Evolutionary conservation across 192 early-diverging fungal genomes (phyloP), one percentile per base, ranked within the genome.

Genomic region (Coemansia pectinata): DNA sequence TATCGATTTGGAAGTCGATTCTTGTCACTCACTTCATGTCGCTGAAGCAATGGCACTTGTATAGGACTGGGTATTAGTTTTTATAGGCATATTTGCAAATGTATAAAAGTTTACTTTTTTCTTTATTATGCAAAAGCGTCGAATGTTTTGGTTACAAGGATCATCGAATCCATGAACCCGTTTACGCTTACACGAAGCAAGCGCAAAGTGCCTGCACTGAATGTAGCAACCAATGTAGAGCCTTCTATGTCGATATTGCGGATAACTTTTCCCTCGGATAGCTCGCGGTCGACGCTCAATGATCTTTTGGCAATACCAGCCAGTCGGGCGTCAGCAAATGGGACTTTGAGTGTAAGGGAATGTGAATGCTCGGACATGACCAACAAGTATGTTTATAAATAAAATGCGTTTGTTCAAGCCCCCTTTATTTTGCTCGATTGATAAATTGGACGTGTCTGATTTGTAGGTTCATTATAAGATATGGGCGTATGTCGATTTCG

Each of bases 121-220:
- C 27, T 31, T 4, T 29, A 31, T 33, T 44, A 61, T 5, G 66
- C 62, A 50, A 81, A 81, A 25, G 80, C 65, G 11, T 82, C 75
- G n/a, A 82, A 17, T 9, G 80, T 82, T 8, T 69, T 69, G 11
- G 75, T 66, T 21, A 77, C 74, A 5, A 82, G 71, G n/a, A 82
- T 82, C 5, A 82, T 40, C 44, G 79, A 82, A 25, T 82, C 74
- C 79, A 82, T 82, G 27, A 82, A 82, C 8, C 79, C 79, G 41
- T 82, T 82, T 23, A 82, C 53, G 47, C 73, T 73, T 15, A 82
- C 79, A 4, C 79, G 70, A 2, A 82, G 71, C 63, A 77, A 66
- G 1, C 79, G 79, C 21, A 74, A 48, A 0, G 67, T 70, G 0
- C 67, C 61, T 4, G 74, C 74, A 21, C 29, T 47, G 19, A 70